Evolutionary conservation across 345 rosid species (phyloP).

Genomic region (Conringia planisiliqua): DNA sequence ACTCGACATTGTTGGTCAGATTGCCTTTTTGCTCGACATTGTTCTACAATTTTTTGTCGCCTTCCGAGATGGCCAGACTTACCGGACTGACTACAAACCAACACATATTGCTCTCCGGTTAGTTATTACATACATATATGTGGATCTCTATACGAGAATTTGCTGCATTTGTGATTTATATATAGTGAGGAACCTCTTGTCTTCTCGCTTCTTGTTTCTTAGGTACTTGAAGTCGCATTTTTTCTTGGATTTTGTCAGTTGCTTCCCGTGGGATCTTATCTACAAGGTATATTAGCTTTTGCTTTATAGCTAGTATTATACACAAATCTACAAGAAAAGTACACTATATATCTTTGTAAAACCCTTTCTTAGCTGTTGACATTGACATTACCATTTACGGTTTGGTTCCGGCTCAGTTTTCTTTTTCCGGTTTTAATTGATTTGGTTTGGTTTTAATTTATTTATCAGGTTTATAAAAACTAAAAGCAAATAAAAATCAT

Average conservation of each 20-base stretch:
- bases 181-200: neutral
- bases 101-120: slow-evolving; percentile 60
- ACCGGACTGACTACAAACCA: slow-evolving; percentile 53
- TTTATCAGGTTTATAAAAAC: neutral
- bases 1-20: slow-evolving; percentile 71
- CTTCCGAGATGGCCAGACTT: slow-evolving; percentile 56
- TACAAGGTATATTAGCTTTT: slow-evolving; percentile 49
- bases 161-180: neutral
- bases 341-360: neutral
- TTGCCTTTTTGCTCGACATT: slow-evolving; percentile 75
- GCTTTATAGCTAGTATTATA: neutral
- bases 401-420: neutral
- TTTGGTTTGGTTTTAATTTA: neutral
- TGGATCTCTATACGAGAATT: neutral
- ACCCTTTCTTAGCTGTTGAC: neutral
- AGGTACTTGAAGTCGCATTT: slow-evolving; percentile 81
- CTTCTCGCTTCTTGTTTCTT: neutral
- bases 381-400: neutral
- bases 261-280: slow-evolving; percentile 83
- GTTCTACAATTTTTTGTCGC: slow-evolving; percentile 61
- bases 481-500: neutral
- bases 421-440: neutral
- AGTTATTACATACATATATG: neutral
- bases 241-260: slow-evolving; percentile 59
- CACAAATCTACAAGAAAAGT: neutral